A percentile compares a stretch with the other conserved stretches of the same genome.
Conservation (phyloP, 108 stramenopile species). For the Cylindrotheca fusiformis region DNA sequence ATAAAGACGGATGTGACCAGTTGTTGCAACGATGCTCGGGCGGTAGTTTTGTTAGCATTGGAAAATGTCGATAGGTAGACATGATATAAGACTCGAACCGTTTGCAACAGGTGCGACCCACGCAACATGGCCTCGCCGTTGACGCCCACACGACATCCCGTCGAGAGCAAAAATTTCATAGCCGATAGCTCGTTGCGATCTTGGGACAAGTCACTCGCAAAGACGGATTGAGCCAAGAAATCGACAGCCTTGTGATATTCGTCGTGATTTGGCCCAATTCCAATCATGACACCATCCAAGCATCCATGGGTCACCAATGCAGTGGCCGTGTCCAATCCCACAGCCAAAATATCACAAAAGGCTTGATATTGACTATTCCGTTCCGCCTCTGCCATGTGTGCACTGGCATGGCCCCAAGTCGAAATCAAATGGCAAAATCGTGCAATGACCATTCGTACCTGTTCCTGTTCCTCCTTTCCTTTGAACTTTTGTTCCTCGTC, state of each 20-base stretch:
- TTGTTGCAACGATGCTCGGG: conserved; percentile 94
- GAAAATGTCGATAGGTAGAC: conserved; percentile 86
- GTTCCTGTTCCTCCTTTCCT: conserved; percentile 20
- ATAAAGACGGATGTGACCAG: conserved; percentile 87
- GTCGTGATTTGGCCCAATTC: conserved; percentile 17
- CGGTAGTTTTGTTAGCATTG: conserved; percentile 90
- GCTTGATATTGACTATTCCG: conserved; percentile 11
- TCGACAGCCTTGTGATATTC: conserved; percentile 44
- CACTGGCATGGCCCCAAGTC: conserved; percentile 61
- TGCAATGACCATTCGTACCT: conserved; percentile 46
- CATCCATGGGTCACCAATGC: conserved; percentile 76
- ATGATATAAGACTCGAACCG: conserved; percentile 92
- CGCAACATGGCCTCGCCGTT: conserved; percentile 56
- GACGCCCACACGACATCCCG: conserved; percentile 51
- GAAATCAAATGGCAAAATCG: conserved; percentile 56
- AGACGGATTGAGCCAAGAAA: conserved; percentile 60
- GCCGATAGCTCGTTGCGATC: conserved; percentile 65
- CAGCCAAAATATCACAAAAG: conserved; percentile 48
- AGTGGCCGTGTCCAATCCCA: conserved; percentile 55
- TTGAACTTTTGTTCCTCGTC: conserved; percentile 14
- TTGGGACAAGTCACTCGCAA: conserved; percentile 53
- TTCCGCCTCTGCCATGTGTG: conserved; percentile 35
- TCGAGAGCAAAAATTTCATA: conserved; percentile 74
- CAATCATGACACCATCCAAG: conserved; percentile 66
- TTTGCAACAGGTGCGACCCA: conserved; percentile 83